A percentile compares a stretch with the other conserved stretches of the same genome.
These are phyloP conservation scores for Cicer judaicum DNA, from an alignment of 306 rosid genomes.

Conservation along the genomic window DNA sequence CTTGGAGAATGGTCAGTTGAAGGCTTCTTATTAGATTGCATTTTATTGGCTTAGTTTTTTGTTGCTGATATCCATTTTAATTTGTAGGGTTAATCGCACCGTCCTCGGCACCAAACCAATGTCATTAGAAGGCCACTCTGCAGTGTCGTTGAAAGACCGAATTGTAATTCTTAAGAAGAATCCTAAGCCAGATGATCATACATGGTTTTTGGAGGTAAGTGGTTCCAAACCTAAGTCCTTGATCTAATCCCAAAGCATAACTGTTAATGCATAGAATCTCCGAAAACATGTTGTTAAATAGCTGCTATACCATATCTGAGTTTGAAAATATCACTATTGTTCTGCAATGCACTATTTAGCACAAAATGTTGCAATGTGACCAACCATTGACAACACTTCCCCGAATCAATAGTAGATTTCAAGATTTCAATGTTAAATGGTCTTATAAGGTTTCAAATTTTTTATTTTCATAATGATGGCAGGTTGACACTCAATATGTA, in stretches of 20 bases:
- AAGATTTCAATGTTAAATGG: constrained; percentile 6
- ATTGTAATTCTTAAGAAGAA: constrained; percentile 69
- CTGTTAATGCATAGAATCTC: neutral
- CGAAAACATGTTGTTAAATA: neutral
- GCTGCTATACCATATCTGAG: neutral
- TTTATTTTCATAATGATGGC: constrained; percentile 37
- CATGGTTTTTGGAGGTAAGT: constrained; percentile 92
- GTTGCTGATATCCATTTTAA: constrained; percentile 49
- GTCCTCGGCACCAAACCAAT: constrained; percentile 73
- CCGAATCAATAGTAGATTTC: neutral
- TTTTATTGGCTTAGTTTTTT: neutral
- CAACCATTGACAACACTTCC: neutral
- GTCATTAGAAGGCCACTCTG: constrained; percentile 73
- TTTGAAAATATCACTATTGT: neutral
- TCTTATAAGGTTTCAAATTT: constrained; percentile 10
- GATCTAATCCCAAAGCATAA: neutral
- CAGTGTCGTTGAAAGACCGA: constrained; percentile 61
- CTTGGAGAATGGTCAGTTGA: constrained; percentile 67
- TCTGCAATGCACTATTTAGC: neutral
- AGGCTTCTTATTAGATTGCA: constrained; percentile 19
- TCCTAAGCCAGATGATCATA: constrained; percentile 60
- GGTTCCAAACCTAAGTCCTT: constrained; percentile 19
- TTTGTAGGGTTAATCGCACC: constrained; percentile 65
- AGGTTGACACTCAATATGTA: constrained; percentile 86
- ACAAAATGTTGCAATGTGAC: neutral